Evolutionary conservation across 2,329 filamentous ascomycete genomes (phyloP).

Genomic region (Cladosporium sp.): DNA sequence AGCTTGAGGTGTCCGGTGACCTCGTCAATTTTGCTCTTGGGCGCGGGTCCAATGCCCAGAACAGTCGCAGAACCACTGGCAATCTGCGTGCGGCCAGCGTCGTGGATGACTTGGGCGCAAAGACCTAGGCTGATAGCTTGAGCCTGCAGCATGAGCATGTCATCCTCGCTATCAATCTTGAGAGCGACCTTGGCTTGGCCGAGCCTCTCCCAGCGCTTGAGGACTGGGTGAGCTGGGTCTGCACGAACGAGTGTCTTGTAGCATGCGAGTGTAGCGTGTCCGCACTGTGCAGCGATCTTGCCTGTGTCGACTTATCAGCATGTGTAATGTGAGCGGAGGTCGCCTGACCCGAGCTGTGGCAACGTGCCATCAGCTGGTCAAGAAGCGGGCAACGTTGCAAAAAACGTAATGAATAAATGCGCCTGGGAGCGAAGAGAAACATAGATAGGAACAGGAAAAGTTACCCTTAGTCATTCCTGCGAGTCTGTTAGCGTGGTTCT

Average conservation of each 20-base stretch:
- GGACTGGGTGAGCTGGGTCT: slow-evolving; percentile 59
- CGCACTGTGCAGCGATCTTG: slow-evolving; percentile 95
- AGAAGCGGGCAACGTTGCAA: slow-evolving; percentile 18
- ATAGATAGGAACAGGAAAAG: slow-evolving; percentile 30
- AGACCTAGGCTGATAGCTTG: slow-evolving; percentile 80
- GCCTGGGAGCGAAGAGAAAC: not conserved
- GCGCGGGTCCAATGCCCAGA: slow-evolving; percentile 71
- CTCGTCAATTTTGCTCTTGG: slow-evolving; percentile 81
- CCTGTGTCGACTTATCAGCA: slow-evolving; percentile 53
- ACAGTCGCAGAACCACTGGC: slow-evolving; percentile 90
- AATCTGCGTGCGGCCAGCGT: slow-evolving; percentile 97
- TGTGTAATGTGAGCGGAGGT: slow-evolving; percentile 8
- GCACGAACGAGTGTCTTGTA: slow-evolving; percentile 76
- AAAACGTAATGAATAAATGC: slow-evolving; percentile 11
- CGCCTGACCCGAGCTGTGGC: slow-evolving; percentile 1
- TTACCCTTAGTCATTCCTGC: slow-evolving; percentile 82
- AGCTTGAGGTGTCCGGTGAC: slow-evolving; percentile 85
- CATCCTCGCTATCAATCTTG: slow-evolving; percentile 83
- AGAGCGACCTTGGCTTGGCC: slow-evolving; percentile 95
- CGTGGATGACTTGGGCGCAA: slow-evolving; percentile 85
- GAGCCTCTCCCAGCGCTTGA: slow-evolving; percentile 79
- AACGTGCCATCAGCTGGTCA: slow-evolving; percentile 18
- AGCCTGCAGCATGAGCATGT: slow-evolving; percentile 71
- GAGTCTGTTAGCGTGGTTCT: slow-evolving; percentile 5
- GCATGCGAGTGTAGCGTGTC: slow-evolving; percentile 94